phyloP scores from a whole-genome alignment of 2,329 filamentous ascomycete genomes.

The Penicillium sp. region DNA sequence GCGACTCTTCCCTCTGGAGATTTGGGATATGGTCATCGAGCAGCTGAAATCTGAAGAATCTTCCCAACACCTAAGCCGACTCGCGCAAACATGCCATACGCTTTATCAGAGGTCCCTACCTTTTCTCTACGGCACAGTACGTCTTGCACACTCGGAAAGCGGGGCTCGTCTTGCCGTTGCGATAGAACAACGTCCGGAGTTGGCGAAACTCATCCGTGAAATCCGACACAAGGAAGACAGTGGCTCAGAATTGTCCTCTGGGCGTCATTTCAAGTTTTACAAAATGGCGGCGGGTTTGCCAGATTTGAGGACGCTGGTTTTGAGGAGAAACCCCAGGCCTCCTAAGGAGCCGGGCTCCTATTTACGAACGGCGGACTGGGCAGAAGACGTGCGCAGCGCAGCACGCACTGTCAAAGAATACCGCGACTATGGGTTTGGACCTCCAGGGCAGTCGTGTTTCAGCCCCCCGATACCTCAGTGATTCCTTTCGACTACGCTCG shows the following conservation, averaged over 20 bases:
- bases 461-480: neutral
- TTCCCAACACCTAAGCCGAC: conserved; percentile 2
- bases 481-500: neutral
- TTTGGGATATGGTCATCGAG: conserved; percentile 10
- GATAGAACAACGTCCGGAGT: conserved; percentile 2
- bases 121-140: neutral
- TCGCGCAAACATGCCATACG: neutral
- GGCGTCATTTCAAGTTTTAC: neutral
- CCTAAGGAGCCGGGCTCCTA: neutral
- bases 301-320: neutral
- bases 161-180: conserved; percentile 7
- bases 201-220: conserved; percentile 1
- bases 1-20: conserved; percentile 3
- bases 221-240: conserved; percentile 5
- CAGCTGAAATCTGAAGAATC: conserved; percentile 1
- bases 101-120: neutral
- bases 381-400: neutral
- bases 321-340: neutral
- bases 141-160: conserved; percentile 2
- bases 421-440: neutral
- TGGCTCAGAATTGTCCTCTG: neutral
- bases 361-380: neutral
- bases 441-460: neutral
- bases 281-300: neutral
- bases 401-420: neutral